These are phyloP conservation scores for Dicorynia guianensis DNA, from an alignment of 306 rosid genomes.

Conservation along the genomic window DNA sequence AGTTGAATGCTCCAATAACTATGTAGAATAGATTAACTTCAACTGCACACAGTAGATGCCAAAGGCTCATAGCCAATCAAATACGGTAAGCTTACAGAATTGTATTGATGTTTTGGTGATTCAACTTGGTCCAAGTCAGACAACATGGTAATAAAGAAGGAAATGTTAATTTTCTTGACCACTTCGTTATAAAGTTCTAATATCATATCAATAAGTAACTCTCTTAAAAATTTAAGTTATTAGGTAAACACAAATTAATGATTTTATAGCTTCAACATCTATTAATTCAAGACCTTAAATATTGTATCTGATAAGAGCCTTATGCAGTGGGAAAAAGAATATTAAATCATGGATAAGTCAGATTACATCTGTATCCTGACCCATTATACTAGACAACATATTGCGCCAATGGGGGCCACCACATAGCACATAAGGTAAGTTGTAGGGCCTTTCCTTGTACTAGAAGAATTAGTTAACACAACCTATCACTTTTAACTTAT, in stretches of 20 bases:
- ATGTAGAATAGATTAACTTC: background rate
- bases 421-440: too few relatives aligned
- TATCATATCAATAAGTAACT: too few relatives aligned
- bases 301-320: background rate
- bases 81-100: background rate
- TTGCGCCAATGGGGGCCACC: too few relatives aligned
- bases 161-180: background rate
- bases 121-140: background rate
- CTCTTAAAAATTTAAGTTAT: too few relatives aligned
- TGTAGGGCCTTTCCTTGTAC: too few relatives aligned
- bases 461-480: too few relatives aligned
- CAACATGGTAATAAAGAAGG: background rate
- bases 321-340: slow-evolving; percentile 16
- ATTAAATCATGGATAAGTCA: background rate
- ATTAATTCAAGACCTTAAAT: background rate
- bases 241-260: too few relatives aligned
- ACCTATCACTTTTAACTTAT: too few relatives aligned
- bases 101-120: background rate
- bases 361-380: too few relatives aligned
- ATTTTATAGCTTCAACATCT: too few relatives aligned
- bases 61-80: background rate
- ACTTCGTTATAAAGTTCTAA: too few relatives aligned
- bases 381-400: too few relatives aligned
- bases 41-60: background rate
- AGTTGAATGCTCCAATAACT: background rate